Evolutionary conservation across 2,329 filamentous ascomycete species (phyloP), one percentile per base, ranked within the genome.

Genomic region (Colletotrichum karsti): DNA sequence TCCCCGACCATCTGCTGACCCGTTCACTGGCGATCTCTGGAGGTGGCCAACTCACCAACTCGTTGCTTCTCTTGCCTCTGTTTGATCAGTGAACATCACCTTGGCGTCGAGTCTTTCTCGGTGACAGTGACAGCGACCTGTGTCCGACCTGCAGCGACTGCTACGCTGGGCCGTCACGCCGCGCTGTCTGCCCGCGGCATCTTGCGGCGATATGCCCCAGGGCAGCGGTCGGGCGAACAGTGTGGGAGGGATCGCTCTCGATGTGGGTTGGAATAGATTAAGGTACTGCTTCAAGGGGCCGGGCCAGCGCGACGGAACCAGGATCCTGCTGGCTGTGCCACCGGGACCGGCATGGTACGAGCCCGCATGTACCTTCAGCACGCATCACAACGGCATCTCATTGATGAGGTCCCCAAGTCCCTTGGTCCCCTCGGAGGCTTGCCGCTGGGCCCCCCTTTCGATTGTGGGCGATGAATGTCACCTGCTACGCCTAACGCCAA

Each of bases 261-360:
- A 64, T 41, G 53, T 64, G 64, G 64, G 61, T 53, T 67, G 44
- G 46, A 48, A 67, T 67, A 69, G 62, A 69, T 67, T 67, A 69
- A 67, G 63, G 50, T 55, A 35, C 55, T 67, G 66, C 66, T 69
- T 69, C 66, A 69, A 69, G 66, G 66, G 63, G 61, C 61, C 55
- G 63, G 41, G 39, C 46, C 61, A 68, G 61, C 65, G 61, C 46
- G 46, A 54, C 62, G 46, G 37, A 48, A 50, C 66, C 24, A 50
- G 66, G 66, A 57, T 69, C 33, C 48, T 50, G 55, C 66, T 60
- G 66, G 66, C 41, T 56, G 62, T 60, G 50, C 50, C 24, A 60
- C 55, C 18, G 22, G 62, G 61, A 22, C 20, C 18, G 20, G 10
- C 35, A 22, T n/a, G 60, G 44, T 51, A 58, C 60, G 30, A 26